phyloP scores from a whole-genome alignment of 768 basidiomycete genomes.

The Rhizopogon vinicolor region DNA sequence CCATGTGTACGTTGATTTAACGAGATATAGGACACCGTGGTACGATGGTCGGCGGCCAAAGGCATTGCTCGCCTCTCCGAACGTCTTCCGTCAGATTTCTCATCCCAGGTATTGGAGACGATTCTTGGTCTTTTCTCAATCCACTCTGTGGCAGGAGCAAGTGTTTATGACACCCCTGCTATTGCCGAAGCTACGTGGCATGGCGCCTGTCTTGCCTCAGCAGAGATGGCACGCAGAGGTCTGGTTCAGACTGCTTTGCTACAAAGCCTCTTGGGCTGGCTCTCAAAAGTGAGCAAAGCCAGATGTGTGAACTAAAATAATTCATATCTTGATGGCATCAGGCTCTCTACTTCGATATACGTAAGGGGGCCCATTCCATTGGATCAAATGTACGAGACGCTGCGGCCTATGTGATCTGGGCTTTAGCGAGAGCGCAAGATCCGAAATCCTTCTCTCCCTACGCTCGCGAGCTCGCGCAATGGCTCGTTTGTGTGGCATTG shows the following conservation, averaged over 20 bases:
- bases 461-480: constrained; percentile 59
- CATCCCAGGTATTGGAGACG: constrained; percentile 78
- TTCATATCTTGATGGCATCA: constrained; percentile 26
- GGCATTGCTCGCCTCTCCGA: constrained; percentile 82
- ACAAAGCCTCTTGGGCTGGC: constrained; percentile 67
- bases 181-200: constrained; percentile 91
- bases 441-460: constrained; percentile 53
- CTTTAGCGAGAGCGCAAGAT: constrained; percentile 78
- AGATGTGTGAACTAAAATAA: neutral
- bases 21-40: constrained; percentile 74
- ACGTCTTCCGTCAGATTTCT: constrained; percentile 71
- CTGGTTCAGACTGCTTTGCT: constrained; percentile 59
- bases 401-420: constrained; percentile 93
- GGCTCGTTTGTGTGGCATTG: constrained; percentile 73
- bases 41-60: constrained; percentile 94
- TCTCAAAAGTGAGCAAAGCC: constrained; percentile 57
- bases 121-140: constrained; percentile 73
- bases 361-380: constrained; percentile 88
- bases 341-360: constrained; percentile 91
- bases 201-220: constrained; percentile 87
- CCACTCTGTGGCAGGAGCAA: constrained; percentile 61
- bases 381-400: constrained; percentile 95
- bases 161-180: constrained; percentile 66
- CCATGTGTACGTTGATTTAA: neutral
- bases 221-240: constrained; percentile 86